Evolutionary conservation across 805 yeast species (phyloP).

Genomic region (Metschnikowia peoriensis): DNA sequence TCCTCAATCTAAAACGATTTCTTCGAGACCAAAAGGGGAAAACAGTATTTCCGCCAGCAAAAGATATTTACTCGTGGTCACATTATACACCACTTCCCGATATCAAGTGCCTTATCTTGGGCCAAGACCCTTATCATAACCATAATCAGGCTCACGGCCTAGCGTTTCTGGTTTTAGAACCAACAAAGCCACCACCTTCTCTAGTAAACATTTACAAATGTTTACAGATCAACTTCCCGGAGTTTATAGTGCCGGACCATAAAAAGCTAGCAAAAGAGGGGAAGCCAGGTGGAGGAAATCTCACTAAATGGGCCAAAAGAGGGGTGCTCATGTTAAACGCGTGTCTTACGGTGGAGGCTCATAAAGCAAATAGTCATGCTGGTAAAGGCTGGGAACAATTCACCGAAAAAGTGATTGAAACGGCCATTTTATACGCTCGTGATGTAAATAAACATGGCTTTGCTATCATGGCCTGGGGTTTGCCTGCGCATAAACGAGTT

Average conservation of each 20-base stretch:
- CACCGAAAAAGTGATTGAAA: conserved; percentile 66
- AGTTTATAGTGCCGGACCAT: conserved; percentile 56
- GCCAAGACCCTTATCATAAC: conserved; percentile 97
- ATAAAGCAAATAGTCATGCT: conserved; percentile 90
- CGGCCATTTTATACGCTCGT: conserved; percentile 48
- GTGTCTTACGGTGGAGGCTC: conserved; percentile 87
- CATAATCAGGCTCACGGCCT: conserved; percentile 92
- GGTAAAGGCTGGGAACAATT: conserved; percentile 90
- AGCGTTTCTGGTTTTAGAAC: conserved; percentile 87
- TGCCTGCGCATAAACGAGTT: conserved; percentile 66
- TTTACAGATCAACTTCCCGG: conserved; percentile 60
- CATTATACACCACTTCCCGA: conserved; percentile 72
- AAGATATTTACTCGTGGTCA: conserved; percentile 89
- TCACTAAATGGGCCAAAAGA: conserved; percentile 79
- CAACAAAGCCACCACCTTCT: conserved; percentile 80
- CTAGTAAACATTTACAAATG: conserved; percentile 83
- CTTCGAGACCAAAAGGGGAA: conserved; percentile 49
- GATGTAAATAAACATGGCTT: conserved; percentile 44
- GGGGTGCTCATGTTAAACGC: conserved; percentile 90
- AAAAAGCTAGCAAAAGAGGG: conserved; percentile 22
- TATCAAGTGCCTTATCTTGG: conserved; percentile 78
- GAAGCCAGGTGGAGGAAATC: conserved; percentile 54
- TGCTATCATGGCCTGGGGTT: conserved; percentile 80
- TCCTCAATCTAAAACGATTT: conserved; percentile 67
- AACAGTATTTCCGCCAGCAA: conserved; percentile 73